phyloP scores from a whole-genome alignment of 148 eudicot genomes.

The Nyssa sinensis region DNA sequence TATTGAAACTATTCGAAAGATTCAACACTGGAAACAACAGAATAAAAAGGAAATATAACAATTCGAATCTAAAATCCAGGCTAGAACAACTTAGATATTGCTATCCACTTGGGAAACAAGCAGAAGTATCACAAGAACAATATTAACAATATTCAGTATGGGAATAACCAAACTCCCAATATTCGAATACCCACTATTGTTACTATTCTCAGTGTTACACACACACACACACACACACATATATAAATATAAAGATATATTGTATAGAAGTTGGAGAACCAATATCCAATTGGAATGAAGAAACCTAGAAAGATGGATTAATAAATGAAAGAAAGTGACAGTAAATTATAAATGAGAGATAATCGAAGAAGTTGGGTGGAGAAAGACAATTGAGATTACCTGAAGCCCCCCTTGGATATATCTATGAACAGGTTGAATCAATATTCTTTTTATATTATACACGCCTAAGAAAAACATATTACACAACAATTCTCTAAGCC shows the following conservation, averaged over 20 bases:
- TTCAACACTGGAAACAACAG: not conserved
- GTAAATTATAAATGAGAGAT: not conserved
- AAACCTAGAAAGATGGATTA: constrained; percentile 14
- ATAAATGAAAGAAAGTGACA: not conserved
- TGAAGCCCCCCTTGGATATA: constrained; percentile 5
- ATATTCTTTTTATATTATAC: too few relatives aligned
- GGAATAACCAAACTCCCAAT: not conserved
- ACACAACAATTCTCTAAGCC: not conserved
- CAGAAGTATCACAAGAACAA: not conserved
- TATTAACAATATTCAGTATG: not conserved
- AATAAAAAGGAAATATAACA: not conserved
- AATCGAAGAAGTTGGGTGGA: not conserved
- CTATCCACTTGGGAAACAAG: constrained; percentile 15
- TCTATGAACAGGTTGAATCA: not conserved
- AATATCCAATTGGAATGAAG: not conserved
- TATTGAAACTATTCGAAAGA: not conserved
- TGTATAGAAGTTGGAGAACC: not conserved
- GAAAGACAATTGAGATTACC: constrained; percentile 10
- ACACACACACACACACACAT: not conserved
- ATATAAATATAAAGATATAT: not conserved
- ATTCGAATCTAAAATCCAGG: constrained; percentile 1
- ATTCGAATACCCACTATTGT: constrained; percentile 3
- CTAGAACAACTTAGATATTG: constrained; percentile 5
- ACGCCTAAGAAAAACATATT: too few relatives aligned
- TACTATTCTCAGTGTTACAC: too few relatives aligned